Conservation (phyloP, 257 asterid species). For the Nicotiana tabacum region DNA sequence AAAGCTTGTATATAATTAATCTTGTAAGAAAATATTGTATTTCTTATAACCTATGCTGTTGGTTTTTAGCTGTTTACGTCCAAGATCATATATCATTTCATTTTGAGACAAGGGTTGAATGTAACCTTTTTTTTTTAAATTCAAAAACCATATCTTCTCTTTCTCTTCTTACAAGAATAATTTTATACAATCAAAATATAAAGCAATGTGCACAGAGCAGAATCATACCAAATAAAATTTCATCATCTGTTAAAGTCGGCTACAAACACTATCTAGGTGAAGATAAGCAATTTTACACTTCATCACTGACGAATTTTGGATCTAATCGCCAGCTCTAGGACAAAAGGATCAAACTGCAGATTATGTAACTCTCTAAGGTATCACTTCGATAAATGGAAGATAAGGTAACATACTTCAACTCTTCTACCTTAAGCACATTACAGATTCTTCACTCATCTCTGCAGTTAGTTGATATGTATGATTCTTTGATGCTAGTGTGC, state of each 20-base stretch:
- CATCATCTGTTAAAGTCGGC: not conserved
- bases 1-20: too few species aligned
- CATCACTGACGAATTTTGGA: not conserved
- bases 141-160: not conserved
- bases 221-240: not conserved
- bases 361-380: not conserved
- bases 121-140: not conserved
- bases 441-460: too few species aligned
- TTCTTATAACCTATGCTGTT: not conserved
- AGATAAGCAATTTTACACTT: not conserved
- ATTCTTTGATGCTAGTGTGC: too few species aligned
- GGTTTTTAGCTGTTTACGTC: not conserved
- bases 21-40: not conserved
- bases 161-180: not conserved
- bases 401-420: not conserved
- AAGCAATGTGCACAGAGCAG: not conserved
- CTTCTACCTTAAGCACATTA: too few species aligned
- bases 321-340: not conserved
- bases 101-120: not conserved
- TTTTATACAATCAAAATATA: not conserved
- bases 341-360: not conserved
- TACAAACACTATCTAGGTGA: not conserved
- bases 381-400: not conserved
- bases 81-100: not conserved
- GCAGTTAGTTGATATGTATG: too few species aligned